phyloP scores from a whole-genome alignment of 1,284 basidiomycete genomes.

The Gomphus sp. region DNA sequence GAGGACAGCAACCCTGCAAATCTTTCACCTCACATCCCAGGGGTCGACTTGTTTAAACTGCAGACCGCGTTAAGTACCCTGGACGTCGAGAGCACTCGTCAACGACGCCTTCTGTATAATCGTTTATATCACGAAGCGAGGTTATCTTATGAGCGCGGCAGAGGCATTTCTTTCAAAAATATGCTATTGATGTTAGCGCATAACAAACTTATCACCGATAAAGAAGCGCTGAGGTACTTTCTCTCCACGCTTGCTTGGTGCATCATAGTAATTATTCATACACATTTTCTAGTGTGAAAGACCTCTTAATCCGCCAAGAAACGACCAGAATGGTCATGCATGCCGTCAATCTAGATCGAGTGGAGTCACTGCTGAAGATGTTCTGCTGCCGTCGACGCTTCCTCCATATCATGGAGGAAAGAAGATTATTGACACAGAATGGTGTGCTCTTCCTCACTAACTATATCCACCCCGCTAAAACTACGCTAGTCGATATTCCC shows the following conservation, averaged over 20 bases:
- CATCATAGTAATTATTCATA: not conserved
- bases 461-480: not conserved
- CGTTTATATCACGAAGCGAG: slow-evolving; percentile 81
- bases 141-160: slow-evolving; percentile 59
- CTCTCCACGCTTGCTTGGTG: slow-evolving; percentile 9
- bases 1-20: slow-evolving; percentile 15
- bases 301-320: slow-evolving; percentile 67
- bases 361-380: slow-evolving; percentile 69
- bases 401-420: slow-evolving; percentile 33
- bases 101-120: slow-evolving; percentile 61
- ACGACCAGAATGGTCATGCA: slow-evolving; percentile 75
- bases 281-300: slow-evolving; percentile 53
- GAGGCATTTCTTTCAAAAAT: slow-evolving; percentile 85
- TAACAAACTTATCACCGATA: slow-evolving; percentile 87
- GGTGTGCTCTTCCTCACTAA: slow-evolving; percentile 20
- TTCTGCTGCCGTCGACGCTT: slow-evolving; percentile 69
- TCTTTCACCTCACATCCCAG: slow-evolving; percentile 30
- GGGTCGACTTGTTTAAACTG: slow-evolving; percentile 60
- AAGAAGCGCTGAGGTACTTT: slow-evolving; percentile 70
- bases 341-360: slow-evolving; percentile 76
- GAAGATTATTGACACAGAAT: slow-evolving; percentile 22
- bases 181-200: slow-evolving; percentile 89
- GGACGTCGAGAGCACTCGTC: slow-evolving; percentile 54
- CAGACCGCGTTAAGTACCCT: slow-evolving; percentile 50
- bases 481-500: slow-evolving; percentile 40